A percentile compares a stretch with the other conserved stretches of the same genome.
phyloP scores from a whole-genome alignment of 371 early-diverging fungal species.

The Mortierella sp. region DNA sequence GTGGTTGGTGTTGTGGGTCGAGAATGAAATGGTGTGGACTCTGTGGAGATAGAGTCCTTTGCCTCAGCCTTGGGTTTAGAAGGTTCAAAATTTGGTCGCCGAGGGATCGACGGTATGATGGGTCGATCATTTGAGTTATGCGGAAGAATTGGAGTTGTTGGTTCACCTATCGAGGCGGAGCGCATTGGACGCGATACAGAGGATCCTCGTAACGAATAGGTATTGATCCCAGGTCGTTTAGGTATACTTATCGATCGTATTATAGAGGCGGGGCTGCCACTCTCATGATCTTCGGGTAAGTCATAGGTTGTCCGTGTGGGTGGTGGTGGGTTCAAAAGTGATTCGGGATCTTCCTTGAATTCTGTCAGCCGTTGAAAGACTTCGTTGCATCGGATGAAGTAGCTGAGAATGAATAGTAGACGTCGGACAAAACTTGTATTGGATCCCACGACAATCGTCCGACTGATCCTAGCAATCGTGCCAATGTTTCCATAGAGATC shows the following conservation, averaged over 20 bases:
- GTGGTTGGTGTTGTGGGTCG: constrained; percentile 45
- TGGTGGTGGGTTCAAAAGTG: constrained; percentile 28
- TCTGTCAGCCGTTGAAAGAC: constrained; percentile 66
- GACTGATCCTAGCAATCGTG: constrained; percentile 60
- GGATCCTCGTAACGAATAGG: constrained; percentile 20
- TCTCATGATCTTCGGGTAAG: constrained; percentile 43
- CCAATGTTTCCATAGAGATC: constrained; percentile 74
- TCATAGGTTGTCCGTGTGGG: constrained; percentile 23
- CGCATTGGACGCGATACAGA: constrained; percentile 21
- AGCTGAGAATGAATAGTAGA: constrained; percentile 66
- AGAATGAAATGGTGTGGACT: constrained; percentile 40
- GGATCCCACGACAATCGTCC: constrained; percentile 70
- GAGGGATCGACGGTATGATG: constrained; percentile 11
- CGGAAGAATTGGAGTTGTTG: constrained; percentile 25
- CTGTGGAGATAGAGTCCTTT: constrained; percentile 34
- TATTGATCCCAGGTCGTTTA: constrained; percentile 39
- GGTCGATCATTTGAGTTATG: constrained; percentile 21
- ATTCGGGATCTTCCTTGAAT: constrained; percentile 37
- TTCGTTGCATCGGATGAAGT: constrained; percentile 75
- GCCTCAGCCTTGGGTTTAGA: constrained; percentile 24
- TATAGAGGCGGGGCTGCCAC: constrained; percentile 40
- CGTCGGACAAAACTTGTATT: constrained; percentile 63
- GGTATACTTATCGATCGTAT: constrained; percentile 51
- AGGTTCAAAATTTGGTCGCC: constrained; percentile 38
- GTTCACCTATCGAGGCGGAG: constrained; percentile 31